phyloP scores from a whole-genome alignment of 345 rosid species.

The Citrus hindsii region DNA sequence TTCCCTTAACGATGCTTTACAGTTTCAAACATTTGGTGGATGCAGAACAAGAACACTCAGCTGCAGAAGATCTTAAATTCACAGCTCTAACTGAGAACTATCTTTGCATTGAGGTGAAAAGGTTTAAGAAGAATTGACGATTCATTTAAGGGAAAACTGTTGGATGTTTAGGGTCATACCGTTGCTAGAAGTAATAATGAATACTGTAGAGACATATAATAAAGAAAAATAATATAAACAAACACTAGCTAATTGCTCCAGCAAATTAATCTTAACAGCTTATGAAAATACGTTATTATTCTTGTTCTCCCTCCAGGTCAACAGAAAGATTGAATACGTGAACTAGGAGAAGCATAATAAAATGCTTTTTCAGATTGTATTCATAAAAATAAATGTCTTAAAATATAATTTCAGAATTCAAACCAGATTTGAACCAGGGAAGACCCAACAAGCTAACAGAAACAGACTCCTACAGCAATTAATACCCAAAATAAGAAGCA shows the following conservation, averaged over 20 bases:
- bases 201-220: no score
- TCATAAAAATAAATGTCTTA: no score
- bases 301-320: neutral
- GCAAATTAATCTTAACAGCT: neutral
- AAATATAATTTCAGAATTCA: neutral
- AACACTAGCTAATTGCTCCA: neutral
- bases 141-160: no score
- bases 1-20: neutral
- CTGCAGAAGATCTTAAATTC: neutral
- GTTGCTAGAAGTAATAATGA: no score
- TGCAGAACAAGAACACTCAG: neutral
- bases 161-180: no score
- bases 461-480: neutral
- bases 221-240: no score
- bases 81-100: neutral
- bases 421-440: neutral
- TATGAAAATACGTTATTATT: no score
- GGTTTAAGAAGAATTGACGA: neutral
- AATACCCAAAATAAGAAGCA: neutral
- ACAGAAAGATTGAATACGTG: no score
- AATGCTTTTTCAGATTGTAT: no score
- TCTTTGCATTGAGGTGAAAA: neutral
- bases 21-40: neutral
- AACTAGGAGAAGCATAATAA: no score
- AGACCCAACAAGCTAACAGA: neutral